Percentiles rank a stretch among this genome's conserved stretches.
Conservation (phyloP, 768 basidiomycete species). For the Mycena maculata region DNA sequence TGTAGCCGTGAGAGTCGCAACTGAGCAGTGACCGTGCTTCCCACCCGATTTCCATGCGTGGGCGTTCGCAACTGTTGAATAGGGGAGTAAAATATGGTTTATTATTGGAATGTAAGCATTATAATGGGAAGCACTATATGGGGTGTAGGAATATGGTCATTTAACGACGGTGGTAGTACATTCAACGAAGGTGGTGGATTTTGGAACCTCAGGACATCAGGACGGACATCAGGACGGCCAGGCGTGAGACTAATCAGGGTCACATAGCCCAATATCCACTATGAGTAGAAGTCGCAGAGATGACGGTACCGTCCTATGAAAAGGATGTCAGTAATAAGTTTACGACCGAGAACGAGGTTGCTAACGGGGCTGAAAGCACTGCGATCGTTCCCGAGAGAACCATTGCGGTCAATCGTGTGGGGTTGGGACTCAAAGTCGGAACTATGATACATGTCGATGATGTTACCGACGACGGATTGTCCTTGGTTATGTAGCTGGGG, state of each 20-base stretch:
- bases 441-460: slow-evolving; percentile 31
- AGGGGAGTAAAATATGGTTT: no score
- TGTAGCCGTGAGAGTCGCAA: no score
- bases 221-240: not conserved
- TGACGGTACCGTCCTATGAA: slow-evolving; percentile 29
- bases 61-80: no score
- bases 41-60: no score
- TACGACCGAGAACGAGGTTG: not conserved
- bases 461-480: slow-evolving; percentile 25
- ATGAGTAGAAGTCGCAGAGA: slow-evolving; percentile 21
- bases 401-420: slow-evolving; percentile 9
- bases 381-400: slow-evolving; percentile 26
- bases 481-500: not conserved
- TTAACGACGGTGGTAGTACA: not conserved
- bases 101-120: slow-evolving; percentile 4
- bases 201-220: not conserved
- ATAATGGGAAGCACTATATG: not conserved
- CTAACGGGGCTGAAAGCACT: slow-evolving; percentile 35
- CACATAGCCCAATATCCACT: slow-evolving; percentile 36
- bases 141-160: not conserved
- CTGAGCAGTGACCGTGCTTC: no score
- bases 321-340: not conserved
- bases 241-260: not conserved
- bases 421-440: slow-evolving; percentile 7
- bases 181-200: slow-evolving; percentile 9